Evolutionary conservation across 2,329 filamentous ascomycete species (phyloP), one percentile per base, ranked within the genome.

Genomic region (Xylaria sp.): DNA sequence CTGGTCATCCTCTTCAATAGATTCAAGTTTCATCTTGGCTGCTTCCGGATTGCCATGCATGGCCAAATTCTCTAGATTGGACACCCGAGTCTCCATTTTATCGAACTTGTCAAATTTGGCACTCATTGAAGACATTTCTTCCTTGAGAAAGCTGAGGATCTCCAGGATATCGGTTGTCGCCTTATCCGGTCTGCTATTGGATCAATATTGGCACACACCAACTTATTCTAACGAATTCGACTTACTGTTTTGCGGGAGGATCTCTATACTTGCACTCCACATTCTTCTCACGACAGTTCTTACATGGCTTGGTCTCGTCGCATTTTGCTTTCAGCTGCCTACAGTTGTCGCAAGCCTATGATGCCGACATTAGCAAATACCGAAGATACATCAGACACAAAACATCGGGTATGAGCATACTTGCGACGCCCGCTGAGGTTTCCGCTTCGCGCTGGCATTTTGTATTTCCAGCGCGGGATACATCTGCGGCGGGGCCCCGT

Each of bases 281-380:
- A 73, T 88, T 90, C 78, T 97, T 97, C 74, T 98, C 94, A 75
- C 91, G 92, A 79, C 96, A 99, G 75, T 91, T 93, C 78, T 94
- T 95, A 75, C 92, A 91, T 1, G 92, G 94, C 73, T 92, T 90
- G 12, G 90, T 90, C 83, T 97, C 94, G 75, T 97, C 94, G 79
- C 94, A 97, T 81, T 97, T 97, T 15, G 94, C 94, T 80, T 97
- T 97, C 48, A 95, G 87, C 69, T 92, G 88, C 67, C 94, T 90
- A 81, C 94, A 97, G 79, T 91, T 93, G 77, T 97, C 94, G 80
- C 96, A 99, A 46, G 96, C 96, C 91, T 97, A 67, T 15, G 23
- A 70, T 13, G 51, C 71, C 64, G 41, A 73, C 70, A 66, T 74
- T 66, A 69, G 78, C 78, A 36, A 31, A 54, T 46, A 18, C 20